Percentiles rank a stretch among this genome's conserved stretches.
Evolutionary conservation across 2,329 filamentous ascomycete genomes (phyloP).

Genomic region (Aspergillus pseudotamarii): DNA sequence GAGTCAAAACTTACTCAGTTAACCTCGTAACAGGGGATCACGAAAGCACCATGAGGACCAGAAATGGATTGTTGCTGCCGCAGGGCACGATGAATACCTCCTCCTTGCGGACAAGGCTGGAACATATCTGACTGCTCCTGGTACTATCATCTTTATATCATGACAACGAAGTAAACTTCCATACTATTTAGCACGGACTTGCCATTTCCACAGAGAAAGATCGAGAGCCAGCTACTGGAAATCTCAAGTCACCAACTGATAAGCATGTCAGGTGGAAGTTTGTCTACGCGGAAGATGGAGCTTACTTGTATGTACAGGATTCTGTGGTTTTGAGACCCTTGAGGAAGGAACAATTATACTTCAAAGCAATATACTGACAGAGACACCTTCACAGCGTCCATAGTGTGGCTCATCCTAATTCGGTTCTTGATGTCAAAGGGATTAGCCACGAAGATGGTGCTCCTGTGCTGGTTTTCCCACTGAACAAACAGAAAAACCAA

Average conservation of each 20-base stretch:
- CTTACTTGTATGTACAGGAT: not conserved
- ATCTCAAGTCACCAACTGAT: not conserved
- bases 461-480: too few species aligned
- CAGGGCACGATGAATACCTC: not conserved
- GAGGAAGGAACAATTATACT: not conserved
- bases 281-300: not conserved
- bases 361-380: not conserved
- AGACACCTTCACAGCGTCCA: too few species aligned
- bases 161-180: not conserved
- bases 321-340: too few species aligned
- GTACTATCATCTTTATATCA: not conserved
- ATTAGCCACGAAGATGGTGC: too few species aligned
- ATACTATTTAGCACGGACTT: too few species aligned
- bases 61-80: too few species aligned
- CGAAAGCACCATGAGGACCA: too few species aligned
- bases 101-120: not conserved
- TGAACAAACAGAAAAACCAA: too few species aligned
- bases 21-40: too few species aligned
- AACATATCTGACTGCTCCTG: not conserved
- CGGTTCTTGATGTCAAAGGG: too few species aligned
- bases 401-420: too few species aligned
- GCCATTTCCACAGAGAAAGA: not conserved
- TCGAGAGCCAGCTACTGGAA: not conserved
- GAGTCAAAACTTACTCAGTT: too few species aligned
- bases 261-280: not conserved